Base-by-base conservation (phyloP, 768 basidiomycete genomes). In the Chalciporus pseudorubinellus region DNA sequence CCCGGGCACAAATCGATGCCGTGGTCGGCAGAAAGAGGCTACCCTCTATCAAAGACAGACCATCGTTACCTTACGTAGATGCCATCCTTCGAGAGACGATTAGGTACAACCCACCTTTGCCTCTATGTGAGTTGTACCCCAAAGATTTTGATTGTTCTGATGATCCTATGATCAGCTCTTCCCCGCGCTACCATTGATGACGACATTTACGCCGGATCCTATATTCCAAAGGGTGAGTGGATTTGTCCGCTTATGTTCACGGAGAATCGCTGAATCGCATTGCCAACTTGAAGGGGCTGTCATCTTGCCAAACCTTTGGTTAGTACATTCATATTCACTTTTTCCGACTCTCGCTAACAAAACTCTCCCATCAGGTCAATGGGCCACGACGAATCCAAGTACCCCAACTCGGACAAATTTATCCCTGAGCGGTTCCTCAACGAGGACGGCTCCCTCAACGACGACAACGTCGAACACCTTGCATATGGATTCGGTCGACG, bases 211-310 rank as follows among this genome's bases (percentile, higher is more conserved):
- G 60, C 65, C 33, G 71, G 74, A 13, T 77, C 76, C 50, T 61
- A 75, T 5, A 83, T 83, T 44, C 81, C 82, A 7, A 72, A 73
- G 51, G 52, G 52, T 41, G 20, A 34, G 33, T 40, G 10, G 3
- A 31, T 10, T 20, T 20, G n/a, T 33, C 31, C 3, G 10, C 31
- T 4, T 33, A 33, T 9, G 11, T 12, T 39, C 11, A 3, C 12
- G 7, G 8, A 33, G 13, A 10, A 33, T 33, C 3, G 8, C 4
- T 39, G 7, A 12, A 18, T 18, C 38, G 7, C 18, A 8, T 6
- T 39, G n/a, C n/a, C n/a, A n/a, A n/a, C n/a, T 6, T 9, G 19
- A 26, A 51, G 51, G 44, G 44, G 38, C 28, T 21, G 28, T 51
- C 21, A n/a, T 51, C n/a, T 13, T 51, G 4, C 26, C 39, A 3